Base-by-base conservation (phyloP, 371 early-diverging fungal species). In the Mucor circinelloides region DNA sequence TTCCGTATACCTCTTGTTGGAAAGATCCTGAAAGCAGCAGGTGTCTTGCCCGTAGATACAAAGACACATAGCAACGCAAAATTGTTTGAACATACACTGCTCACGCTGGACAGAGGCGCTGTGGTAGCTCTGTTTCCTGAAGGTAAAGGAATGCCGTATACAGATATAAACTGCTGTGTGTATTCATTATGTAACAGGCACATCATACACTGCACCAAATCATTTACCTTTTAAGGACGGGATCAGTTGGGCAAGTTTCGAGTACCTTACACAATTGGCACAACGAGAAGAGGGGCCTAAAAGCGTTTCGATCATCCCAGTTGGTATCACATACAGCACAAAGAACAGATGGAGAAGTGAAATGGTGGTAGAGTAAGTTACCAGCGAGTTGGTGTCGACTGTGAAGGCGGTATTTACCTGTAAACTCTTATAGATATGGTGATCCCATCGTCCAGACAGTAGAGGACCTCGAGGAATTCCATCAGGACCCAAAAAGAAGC, bases 51-150 rank as follows among this genome's bases (percentile, higher is more conserved):
- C 10, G 88, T 87, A 0, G 85, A 87, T 42, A 81, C 83, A 3
- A 80, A 79, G 57, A 84, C 84, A 3, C 81, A 82, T 46, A 82
- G 84, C 48, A 87, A 87, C 63, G 79, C 83, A 13, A 72, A 76
- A 46, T 57, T 87, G 9, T 87, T 86, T 68, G 77, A 82, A 56
- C 70, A 73, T 23, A 87, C 88, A 0, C 54, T 87, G 17, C 73
- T 80, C 8, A 77, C 80, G n/a, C 69, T 87, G 2, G 79, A 74
- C 32, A 59, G 73, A 36, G 81, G 81, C 9, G 84, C 81, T 17
- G 82, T 86, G 2, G 81, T 87, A 21, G 85, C 85, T 0, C 58
- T 86, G 1, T 87, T 87, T 66, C 88, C 88, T 10, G 88, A 87
- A 77, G 88, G 87, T 82, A 68, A 64, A 31, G 4, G 17, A 23